These are phyloP conservation scores for Rheum nobile DNA, from an alignment of 148 eudicot genomes.

Conservation along the genomic window DNA sequence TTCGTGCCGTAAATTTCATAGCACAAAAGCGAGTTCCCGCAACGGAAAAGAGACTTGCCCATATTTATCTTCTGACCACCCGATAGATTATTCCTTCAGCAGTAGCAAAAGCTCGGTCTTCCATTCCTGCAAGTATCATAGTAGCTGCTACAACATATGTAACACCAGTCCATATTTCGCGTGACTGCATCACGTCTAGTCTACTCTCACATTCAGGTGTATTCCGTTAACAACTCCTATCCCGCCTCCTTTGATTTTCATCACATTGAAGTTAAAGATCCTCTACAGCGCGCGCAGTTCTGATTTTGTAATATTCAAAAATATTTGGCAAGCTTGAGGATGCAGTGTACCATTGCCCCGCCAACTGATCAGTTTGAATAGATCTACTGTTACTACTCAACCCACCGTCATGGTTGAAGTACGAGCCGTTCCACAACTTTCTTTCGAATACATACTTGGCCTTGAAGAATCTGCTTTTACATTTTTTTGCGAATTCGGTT, in stretches of 20 bases:
- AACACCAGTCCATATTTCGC: constrained; percentile 96
- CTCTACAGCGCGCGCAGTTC: constrained; percentile 59
- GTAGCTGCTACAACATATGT: constrained; percentile 82
- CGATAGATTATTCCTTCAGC: constrained; percentile 83
- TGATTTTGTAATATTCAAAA: constrained; percentile 60
- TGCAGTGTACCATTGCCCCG: too few relatives aligned
- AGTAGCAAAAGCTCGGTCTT: constrained; percentile 67
- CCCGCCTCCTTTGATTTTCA: constrained; percentile 76
- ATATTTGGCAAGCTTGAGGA: constrained; percentile 82
- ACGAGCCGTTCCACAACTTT: constrained; percentile 92
- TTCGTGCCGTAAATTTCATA: too few relatives aligned
- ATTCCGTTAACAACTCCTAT: constrained; percentile 98
- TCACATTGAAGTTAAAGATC: too few relatives aligned
- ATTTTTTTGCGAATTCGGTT: constrained; percentile 60
- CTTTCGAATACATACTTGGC: constrained; percentile 61
- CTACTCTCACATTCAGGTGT: constrained; percentile 86
- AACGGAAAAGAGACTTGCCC: constrained; percentile 42
- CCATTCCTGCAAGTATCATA: constrained; percentile 95
- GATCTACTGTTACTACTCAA: constrained; percentile 90
- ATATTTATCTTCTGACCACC: constrained; percentile 95
- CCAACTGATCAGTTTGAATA: constrained; percentile 90
- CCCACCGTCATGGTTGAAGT: constrained; percentile 94
- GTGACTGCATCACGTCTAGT: constrained; percentile 98
- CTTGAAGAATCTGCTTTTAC: constrained; percentile 51
- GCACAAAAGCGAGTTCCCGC: neutral